Base-by-base conservation (phyloP, 2,329 filamentous ascomycete species). In the Stachybotrys echinatus region DNA sequence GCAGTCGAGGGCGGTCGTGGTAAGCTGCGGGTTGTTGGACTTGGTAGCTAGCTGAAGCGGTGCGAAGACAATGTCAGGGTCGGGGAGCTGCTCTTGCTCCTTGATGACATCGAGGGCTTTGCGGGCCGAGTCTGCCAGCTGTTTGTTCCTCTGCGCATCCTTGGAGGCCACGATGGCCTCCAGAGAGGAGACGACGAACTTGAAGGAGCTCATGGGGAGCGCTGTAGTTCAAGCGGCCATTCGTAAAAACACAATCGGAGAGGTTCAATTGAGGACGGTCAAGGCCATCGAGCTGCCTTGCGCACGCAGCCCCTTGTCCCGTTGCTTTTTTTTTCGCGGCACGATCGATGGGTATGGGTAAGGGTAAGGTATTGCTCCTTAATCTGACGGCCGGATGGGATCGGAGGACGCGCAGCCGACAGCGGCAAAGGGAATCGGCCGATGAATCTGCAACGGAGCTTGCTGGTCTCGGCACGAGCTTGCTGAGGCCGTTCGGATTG, bases 121-220 rank as follows among this genome's bases (percentile, higher is more conserved):
- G 61, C 91, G 86, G 50, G 91, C 85, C 37, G 90, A 80, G 53
- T 96, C 91, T 54, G 82, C 84, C 39, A 99, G 79, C 63, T 90
- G 85, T 68, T 91, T 94, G 67, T 85, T 91, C 71, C 85, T 89
- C 67, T 88, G 82, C 48, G 92, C 91, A 74, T 99, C 92, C 72
- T 92, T 95, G 44, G 92, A 95, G 50, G 86, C 81, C 52, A 88
- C 89, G 64, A 99, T 96, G 65, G 85, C 86, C 76, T 96, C 94
- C 65, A 99, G 75, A 38, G 94, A 92, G 63, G 89, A 92, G 63
- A 95, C 85, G 62, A 99, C 90, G 67, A 99, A 99, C 62, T 96
- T 92, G 62, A 95, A 85, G 58, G 94, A 97, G 79, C 87, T 95
- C 75, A 95, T 87, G 60, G 83, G 65, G 83, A 80, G 62, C 74